phyloP scores from a whole-genome alignment of 768 basidiomycete genomes.

The Rhizopogon rudus region DNA sequence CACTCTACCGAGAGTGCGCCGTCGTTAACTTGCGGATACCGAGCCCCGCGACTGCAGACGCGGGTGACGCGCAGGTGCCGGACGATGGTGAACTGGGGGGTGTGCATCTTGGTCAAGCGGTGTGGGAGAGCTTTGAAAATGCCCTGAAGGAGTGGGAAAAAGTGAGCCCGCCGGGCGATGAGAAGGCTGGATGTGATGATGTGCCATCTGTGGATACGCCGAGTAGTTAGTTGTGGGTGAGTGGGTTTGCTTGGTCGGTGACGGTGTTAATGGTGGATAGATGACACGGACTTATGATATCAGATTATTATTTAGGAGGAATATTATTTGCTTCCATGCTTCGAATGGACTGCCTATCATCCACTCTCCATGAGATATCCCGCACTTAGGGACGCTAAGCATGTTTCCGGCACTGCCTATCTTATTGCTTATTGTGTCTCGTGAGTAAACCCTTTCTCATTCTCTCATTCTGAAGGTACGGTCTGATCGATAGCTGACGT shows the following conservation, averaged over 20 bases:
- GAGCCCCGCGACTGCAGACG: slow-evolving; percentile 20
- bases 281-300: neutral
- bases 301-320: neutral
- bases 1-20: slow-evolving; percentile 73
- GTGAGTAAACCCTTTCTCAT: too few species aligned
- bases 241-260: neutral
- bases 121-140: slow-evolving; percentile 76
- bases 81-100: slow-evolving; percentile 74
- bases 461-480: too few species aligned
- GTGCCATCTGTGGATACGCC: slow-evolving; percentile 19
- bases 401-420: too few species aligned
- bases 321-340: neutral
- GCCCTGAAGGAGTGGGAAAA: slow-evolving; percentile 66
- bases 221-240: slow-evolving; percentile 10
- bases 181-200: slow-evolving; percentile 18
- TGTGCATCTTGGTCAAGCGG: slow-evolving; percentile 56
- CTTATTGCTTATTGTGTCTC: too few species aligned
- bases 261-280: neutral
- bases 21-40: slow-evolving; percentile 47
- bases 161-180: slow-evolving; percentile 12
- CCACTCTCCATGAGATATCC: too few species aligned
- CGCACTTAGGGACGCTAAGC: too few species aligned
- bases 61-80: slow-evolving; percentile 31
- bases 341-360: too few species aligned
- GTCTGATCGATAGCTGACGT: too few species aligned